Evolutionary conservation across 1,284 basidiomycete species (phyloP).

Genomic region (Apiotrichum porosum): DNA sequence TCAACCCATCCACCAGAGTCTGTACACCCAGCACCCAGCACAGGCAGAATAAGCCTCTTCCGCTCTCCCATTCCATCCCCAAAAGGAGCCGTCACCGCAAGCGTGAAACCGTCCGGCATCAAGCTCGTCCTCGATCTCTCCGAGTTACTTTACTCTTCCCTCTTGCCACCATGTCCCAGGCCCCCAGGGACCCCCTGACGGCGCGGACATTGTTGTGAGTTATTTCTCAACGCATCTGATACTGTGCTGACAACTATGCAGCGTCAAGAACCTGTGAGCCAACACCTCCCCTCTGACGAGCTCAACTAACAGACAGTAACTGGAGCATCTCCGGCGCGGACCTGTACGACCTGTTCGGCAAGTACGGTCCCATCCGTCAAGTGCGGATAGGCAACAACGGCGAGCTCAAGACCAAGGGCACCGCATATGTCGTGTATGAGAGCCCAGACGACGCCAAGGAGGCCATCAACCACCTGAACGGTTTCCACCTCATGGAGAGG

Average conservation of each 20-base stretch:
- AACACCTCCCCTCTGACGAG: not conserved
- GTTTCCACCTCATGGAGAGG: slow-evolving; percentile 95
- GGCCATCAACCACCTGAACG: slow-evolving; percentile 92
- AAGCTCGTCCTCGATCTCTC: not conserved
- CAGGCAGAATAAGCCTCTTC: too few relatives aligned
- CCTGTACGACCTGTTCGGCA: slow-evolving; percentile 94
- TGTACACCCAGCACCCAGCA: too few relatives aligned
- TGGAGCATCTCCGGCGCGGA: slow-evolving; percentile 88
- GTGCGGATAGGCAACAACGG: slow-evolving; percentile 85
- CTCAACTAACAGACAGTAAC: slow-evolving; percentile 53
- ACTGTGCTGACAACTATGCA: slow-evolving; percentile 14
- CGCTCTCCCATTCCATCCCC: too few relatives aligned
- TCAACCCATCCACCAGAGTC: too few relatives aligned
- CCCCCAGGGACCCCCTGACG: slow-evolving; percentile 33
- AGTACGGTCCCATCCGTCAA: slow-evolving; percentile 94
- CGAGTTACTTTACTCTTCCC: not conserved
- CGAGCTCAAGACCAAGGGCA: slow-evolving; percentile 79
- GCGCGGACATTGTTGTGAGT: slow-evolving; percentile 46
- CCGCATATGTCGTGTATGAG: slow-evolving; percentile 75
- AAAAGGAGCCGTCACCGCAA: too few relatives aligned
- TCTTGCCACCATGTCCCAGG: slow-evolving; percentile 24
- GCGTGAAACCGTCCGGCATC: too few relatives aligned
- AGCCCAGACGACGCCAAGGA: slow-evolving; percentile 72
- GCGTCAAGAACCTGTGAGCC: slow-evolving; percentile 47
- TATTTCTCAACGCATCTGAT: not conserved